Evolutionary conservation across 2,329 filamentous ascomycete species (phyloP).

Genomic region (Scorias spongiosa): DNA sequence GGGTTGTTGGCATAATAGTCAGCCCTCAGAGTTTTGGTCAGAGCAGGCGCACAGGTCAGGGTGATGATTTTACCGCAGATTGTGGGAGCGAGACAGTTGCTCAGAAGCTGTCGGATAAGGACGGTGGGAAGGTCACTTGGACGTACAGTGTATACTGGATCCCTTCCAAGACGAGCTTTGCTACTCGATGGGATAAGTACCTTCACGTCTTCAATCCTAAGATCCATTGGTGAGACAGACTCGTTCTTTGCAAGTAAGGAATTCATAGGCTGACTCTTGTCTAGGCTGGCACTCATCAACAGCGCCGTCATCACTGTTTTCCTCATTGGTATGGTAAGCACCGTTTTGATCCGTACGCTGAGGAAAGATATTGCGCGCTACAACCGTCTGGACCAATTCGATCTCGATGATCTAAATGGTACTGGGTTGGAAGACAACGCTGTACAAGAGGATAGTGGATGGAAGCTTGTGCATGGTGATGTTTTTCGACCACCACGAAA

Average conservation of each 20-base stretch:
- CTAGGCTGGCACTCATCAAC: conserved; percentile 74
- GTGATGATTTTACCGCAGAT: conserved; percentile 35
- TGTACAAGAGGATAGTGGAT: conserved; percentile 92
- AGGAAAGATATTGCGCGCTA: conserved; percentile 94
- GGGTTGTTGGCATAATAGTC: conserved; percentile 85
- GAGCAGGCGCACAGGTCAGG: conserved; percentile 34
- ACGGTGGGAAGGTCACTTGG: conserved; percentile 52
- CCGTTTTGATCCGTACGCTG: conserved; percentile 75
- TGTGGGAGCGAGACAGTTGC: conserved; percentile 45
- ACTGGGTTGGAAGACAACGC: conserved; percentile 70
- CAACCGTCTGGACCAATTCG: conserved; percentile 84
- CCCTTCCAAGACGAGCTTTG: conserved; percentile 74
- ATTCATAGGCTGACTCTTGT: too few species aligned
- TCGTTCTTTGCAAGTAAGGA: too few species aligned
- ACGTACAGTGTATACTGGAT: conserved; percentile 90
- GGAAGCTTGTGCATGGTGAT: conserved; percentile 96
- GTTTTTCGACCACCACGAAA: conserved; percentile 81
- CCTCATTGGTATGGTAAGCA: conserved; percentile 77
- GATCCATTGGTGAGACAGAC: conserved; percentile 60
- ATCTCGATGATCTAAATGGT: conserved; percentile 73
- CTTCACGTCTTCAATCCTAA: conserved; percentile 93
- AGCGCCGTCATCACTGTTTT: conserved; percentile 91
- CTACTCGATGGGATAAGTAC: conserved; percentile 97
- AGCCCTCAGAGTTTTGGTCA: conserved; percentile 60
- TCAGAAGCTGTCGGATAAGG: conserved; percentile 49